Base-by-base conservation (phyloP, 1,139 yeast species). In the Pichia sp. region DNA sequence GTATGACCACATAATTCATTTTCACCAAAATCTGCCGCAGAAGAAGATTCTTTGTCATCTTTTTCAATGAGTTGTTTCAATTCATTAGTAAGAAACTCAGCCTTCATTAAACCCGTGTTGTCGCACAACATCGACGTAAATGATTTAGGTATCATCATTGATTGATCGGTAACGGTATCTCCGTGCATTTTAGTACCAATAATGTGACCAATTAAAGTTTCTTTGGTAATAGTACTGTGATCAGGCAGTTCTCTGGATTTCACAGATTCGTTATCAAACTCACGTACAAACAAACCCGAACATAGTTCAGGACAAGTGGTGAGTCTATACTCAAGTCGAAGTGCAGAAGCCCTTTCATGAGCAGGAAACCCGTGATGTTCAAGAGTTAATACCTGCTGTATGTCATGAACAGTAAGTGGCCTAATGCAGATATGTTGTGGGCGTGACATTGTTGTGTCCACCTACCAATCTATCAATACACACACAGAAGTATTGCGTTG, bases 241-340 rank as follows among this genome's bases (percentile, higher is more conserved):
- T 61, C 55, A 45, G 70, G 68, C 8, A 82, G 82, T n/a, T 48
- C 60, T 4, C 59, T 56, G 11, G 64, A 58, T 33, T 51, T 53
- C n/a, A 54, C 51, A 10, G 49, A 43, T 3, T 46, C 44, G 4
- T 47, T 46, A 37, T 55, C 58, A 63, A 81, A 85, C 48, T 79
- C 80, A 60, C 97, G 75, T 43, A 85, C 71, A 58, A 90, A 90
- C 49, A 92, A 71, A 2, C 97, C 97, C 4, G 90, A 79, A 53
- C 94, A 81, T 50, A 92, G 73, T 62, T 92, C 98, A 9, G 97
- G 97, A 61, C 97, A 88, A 3, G 71, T 78, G 3, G 75, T 73
- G 53, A 92, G 70, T 55, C 97, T 73, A 66, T 85, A 90, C 52
- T 67, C 66, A 48, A 85, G 66, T 55, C 76, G 81, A 47, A 80